Base-by-base conservation (phyloP, 2,329 filamentous ascomycete species). In the Didymella glomerata region DNA sequence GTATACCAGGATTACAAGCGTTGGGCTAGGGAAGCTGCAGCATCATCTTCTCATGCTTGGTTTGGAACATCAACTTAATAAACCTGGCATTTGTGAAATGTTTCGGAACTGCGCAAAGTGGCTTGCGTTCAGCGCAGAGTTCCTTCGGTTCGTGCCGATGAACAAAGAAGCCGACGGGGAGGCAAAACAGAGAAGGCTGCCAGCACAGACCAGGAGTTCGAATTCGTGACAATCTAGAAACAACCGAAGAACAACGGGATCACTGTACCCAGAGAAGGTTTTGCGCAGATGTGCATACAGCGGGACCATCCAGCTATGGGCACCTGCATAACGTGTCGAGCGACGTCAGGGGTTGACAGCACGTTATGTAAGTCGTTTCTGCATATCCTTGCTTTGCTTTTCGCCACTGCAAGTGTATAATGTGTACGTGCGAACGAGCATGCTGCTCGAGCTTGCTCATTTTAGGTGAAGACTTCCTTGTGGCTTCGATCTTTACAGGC, bases 121-220 rank as follows among this genome's bases (percentile, higher is more conserved):
- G 50, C 46, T 49, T 42, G 40, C 18, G 22, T 46, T 14, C 14
- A 36, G 38, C 13, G 18, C 27, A 11, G 9, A 48, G 10, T 52
- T 41, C 48, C 32, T 18, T 30, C 30, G 38, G 48, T 48, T 52
- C 36, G 44, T 48, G 49, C 38, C 55, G 55, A 25, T 18, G 22
- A n/a, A 34, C 25, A 48, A 40, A 48, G 46, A 16, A 28, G 11
- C n/a, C n/a, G 34, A 28, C 28, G 45, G 13, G 11, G 38, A 22
- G 27, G 42, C 48, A 36, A 32, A 52, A 38, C 48, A 58, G 38
- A 42, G 36, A 53, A 44, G 22, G 36, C 44, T 24, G 40, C 45
- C 28, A 28, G 55, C 55, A 58, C 55, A 58, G 55, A 58, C 55
- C 55, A 58, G 4, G 45, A 7, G 55, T 58, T 58, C 49, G 48